Percentiles rank a stretch among this genome's conserved stretches.
Conservation (phyloP, 495 filamentous ascomycete species). For the Penicillium roqueforti region DNA sequence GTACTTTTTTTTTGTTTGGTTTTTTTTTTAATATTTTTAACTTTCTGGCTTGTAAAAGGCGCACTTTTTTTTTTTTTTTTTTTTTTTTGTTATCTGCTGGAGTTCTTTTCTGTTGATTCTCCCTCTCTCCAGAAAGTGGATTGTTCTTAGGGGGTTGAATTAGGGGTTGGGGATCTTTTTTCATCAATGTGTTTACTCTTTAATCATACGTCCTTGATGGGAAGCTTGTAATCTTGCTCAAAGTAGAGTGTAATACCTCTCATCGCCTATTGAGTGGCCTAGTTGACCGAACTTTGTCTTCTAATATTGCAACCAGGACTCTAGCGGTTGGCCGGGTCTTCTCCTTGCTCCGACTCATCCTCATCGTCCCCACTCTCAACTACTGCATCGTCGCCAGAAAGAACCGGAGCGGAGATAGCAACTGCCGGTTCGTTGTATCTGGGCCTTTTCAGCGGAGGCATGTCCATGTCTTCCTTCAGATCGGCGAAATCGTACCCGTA, state of each 20-base stretch:
- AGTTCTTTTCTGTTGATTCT: constrained; percentile 17
- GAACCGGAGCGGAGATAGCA: neutral
- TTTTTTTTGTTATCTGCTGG: constrained; percentile 22
- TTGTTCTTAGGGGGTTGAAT: constrained; percentile 15
- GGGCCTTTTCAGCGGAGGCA: constrained; percentile 33
- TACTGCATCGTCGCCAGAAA: neutral
- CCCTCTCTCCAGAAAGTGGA: constrained; percentile 12
- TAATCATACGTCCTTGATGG: constrained; percentile 26
- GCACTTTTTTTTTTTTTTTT: constrained; percentile 25
- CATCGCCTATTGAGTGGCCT: neutral
- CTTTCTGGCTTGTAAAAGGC: constrained; percentile 32
- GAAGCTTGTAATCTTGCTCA: constrained; percentile 7
- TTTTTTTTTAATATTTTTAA: constrained; percentile 26
- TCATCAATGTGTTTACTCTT: constrained; percentile 25
- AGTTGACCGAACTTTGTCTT: neutral
- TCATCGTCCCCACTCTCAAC: constrained; percentile 9
- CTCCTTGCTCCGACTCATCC: neutral
- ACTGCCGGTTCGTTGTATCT: constrained; percentile 13
- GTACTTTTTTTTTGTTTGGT: too few species aligned
- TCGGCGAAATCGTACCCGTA: constrained; percentile 32
- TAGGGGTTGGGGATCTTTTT: constrained; percentile 9
- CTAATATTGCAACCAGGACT: neutral
- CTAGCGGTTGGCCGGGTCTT: neutral
- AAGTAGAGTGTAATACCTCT: neutral
- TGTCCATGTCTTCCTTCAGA: constrained; percentile 29